Evolutionary conservation across 257 asterid species (phyloP).

Genomic region (Agastache rugosa): DNA sequence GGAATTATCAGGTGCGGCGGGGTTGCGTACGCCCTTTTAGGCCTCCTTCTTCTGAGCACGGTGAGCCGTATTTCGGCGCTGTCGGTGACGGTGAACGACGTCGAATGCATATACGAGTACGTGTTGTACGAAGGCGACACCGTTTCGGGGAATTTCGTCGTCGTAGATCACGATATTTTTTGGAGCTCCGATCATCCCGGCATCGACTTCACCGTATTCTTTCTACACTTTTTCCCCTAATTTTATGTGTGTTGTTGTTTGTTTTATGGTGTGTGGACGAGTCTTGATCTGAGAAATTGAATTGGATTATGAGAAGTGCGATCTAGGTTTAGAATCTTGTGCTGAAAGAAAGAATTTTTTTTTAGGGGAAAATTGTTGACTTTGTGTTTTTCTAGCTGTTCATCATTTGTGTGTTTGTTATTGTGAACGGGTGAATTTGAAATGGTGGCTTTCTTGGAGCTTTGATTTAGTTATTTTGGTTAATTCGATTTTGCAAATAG

Average conservation of each 20-base stretch:
- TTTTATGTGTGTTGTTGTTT: neutral
- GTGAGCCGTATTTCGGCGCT: slow-evolving; percentile 51
- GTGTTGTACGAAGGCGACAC: slow-evolving; percentile 90
- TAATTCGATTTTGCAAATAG: neutral
- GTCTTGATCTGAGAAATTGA: slow-evolving; percentile 42
- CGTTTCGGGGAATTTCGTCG: slow-evolving; percentile 90
- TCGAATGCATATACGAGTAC: slow-evolving; percentile 89
- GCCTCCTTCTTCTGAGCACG: slow-evolving; percentile 53
- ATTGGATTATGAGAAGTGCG: slow-evolving; percentile 30
- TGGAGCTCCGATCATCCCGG: slow-evolving; percentile 98
- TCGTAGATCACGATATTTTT: slow-evolving; percentile 91
- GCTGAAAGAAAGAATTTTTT: neutral
- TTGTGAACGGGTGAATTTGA: neutral
- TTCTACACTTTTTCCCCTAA: neutral
- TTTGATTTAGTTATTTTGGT: slow-evolving; percentile 3
- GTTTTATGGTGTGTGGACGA: neutral
- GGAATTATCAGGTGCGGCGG: slow-evolving; percentile 40
- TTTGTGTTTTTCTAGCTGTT: neutral
- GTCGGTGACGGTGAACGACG: slow-evolving; percentile 85
- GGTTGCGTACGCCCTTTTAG: slow-evolving; percentile 41
- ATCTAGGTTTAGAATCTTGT: slow-evolving; percentile 17
- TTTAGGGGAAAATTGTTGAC: neutral
- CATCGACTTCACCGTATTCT: slow-evolving; percentile 72
- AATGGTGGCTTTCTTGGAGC: neutral
- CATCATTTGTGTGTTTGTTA: neutral